A percentile compares a stretch with the other conserved stretches of the same genome.
These are phyloP conservation scores for Ulvella scutata DNA, from an alignment of 139 green algal genomes.

Conservation along the genomic window DNA sequence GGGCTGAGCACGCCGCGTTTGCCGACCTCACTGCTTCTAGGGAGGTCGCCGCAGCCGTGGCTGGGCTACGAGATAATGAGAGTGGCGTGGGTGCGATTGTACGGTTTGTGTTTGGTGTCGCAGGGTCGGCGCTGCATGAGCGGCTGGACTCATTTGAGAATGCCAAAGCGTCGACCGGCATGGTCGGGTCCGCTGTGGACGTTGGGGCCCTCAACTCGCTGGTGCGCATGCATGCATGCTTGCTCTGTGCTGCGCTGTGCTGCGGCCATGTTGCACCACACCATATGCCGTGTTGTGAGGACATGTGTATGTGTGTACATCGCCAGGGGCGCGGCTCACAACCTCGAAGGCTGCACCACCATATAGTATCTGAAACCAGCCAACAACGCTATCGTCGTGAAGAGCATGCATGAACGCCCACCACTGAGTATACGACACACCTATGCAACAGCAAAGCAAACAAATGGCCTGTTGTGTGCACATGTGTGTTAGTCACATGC, in stretches of 20 bases:
- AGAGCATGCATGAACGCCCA: too few relatives aligned
- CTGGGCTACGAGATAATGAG: neutral
- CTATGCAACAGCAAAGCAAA: too few relatives aligned
- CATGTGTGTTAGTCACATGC: too few relatives aligned
- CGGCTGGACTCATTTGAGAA: neutral
- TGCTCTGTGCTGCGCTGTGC: neutral
- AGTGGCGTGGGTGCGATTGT: neutral
- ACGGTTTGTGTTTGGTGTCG: neutral
- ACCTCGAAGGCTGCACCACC: too few relatives aligned
- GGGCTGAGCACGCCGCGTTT: neutral
- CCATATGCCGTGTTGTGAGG: too few relatives aligned
- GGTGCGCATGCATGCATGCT: neutral
- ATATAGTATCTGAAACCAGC: too few relatives aligned
- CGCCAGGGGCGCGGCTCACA: too few relatives aligned
- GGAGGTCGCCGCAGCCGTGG: neutral
- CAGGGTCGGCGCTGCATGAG: neutral
- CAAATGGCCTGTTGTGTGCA: too few relatives aligned
- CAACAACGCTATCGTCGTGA: too few relatives aligned
- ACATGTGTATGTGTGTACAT: too few relatives aligned
- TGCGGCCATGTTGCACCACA: neutral
- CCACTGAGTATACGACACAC: too few relatives aligned
- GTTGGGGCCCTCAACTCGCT: neutral
- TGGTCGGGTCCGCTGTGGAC: neutral
- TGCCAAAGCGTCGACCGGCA: neutral
- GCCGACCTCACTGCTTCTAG: neutral